phyloP scores from a whole-genome alignment of 2,329 filamentous ascomycete genomes.

The Penicillium psychrosexuale region DNA sequence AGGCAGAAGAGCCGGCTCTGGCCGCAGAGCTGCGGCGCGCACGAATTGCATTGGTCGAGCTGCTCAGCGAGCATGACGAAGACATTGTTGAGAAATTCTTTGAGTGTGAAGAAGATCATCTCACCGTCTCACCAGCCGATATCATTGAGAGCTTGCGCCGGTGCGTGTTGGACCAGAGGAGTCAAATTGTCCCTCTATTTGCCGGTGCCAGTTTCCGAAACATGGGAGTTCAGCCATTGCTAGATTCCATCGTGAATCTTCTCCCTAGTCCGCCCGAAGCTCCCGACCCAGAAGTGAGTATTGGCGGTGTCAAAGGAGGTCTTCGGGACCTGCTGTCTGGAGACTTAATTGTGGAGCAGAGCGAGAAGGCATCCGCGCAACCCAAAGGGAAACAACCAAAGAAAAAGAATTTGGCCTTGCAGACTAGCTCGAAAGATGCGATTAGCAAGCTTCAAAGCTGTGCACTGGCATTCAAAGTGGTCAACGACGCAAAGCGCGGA shows the following conservation, averaged over 20 bases:
- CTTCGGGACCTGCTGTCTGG: slow-evolving; percentile 51
- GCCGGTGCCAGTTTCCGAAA: slow-evolving; percentile 91
- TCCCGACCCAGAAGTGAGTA: slow-evolving; percentile 72
- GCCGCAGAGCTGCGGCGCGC: slow-evolving; percentile 70
- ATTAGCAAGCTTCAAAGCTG: slow-evolving; percentile 66
- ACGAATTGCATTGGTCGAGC: slow-evolving; percentile 73
- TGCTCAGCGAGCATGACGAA: slow-evolving; percentile 85
- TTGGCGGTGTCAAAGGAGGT: slow-evolving; percentile 57
- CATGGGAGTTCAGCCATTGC: slow-evolving; percentile 85
- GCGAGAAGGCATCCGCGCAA: slow-evolving; percentile 27
- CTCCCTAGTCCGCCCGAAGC: slow-evolving; percentile 78
- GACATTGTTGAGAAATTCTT: slow-evolving; percentile 79
- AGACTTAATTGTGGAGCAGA: slow-evolving; percentile 41
- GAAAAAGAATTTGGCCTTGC: slow-evolving; percentile 40
- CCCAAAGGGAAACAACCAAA: slow-evolving; percentile 38
- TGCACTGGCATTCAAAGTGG: slow-evolving; percentile 84
- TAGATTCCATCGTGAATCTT: slow-evolving; percentile 85
- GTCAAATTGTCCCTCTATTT: slow-evolving; percentile 78
- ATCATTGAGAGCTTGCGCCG: slow-evolving; percentile 73
- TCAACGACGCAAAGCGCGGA: slow-evolving; percentile 79
- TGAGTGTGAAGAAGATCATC: slow-evolving; percentile 69
- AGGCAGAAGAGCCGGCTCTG: slow-evolving; percentile 49
- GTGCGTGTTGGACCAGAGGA: slow-evolving; percentile 63
- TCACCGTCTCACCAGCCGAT: slow-evolving; percentile 61
- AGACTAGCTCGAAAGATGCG: slow-evolving; percentile 46